Evolutionary conservation across 768 basidiomycete genomes (phyloP), one percentile per base, ranked within the genome.

Genomic region (Boletus bicolor): DNA sequence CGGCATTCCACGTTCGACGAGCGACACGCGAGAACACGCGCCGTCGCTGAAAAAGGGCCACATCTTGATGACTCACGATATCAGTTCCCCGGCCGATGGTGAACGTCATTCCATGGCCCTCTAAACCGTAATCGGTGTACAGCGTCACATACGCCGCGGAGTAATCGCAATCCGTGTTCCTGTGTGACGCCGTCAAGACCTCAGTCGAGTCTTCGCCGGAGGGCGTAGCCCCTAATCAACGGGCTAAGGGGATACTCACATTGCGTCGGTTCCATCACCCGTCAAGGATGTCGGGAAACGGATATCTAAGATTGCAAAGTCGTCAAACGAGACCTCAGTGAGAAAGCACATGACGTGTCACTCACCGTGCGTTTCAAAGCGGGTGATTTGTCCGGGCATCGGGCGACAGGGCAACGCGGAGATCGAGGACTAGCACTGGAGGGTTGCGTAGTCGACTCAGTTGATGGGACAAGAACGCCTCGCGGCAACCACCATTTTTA

Each of bases 101-200:
- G 69, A 95, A 94, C 15, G 91, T 92, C 91, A 92, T 89, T 45
- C 89, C 91, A 67, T 92, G 84, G 14, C 92, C 91, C 44, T 84
- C 79, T 46, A 93, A 82, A 54, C 81, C 77, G 28, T 83, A 74
- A 37, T 68, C 61, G 1, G 89, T 95, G 54, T 81, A 72, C 47
- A 98, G 74, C 11, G 82, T 81, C 41, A 94, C 80, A 68, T 94
- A 95, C 1, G 94, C 94, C 2, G 93, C 89, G 7, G 91, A 94
- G 73, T 94, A 95, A 73, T 96, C 95, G 73, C 92, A 94, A 55
- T 92, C 90, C 11, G 87, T 88, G 73, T 95, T 93, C 92, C 89
- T 90, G 56, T 37, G 26, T 38, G 48, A 6, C 24, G 7, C 6
- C 43, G 12, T 54, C 56, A 34, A 19, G 43, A 26, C 44, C 49